Conservation (phyloP, 495 filamentous ascomycete genomes). For the Penicillium psychrofluorescens region DNA sequence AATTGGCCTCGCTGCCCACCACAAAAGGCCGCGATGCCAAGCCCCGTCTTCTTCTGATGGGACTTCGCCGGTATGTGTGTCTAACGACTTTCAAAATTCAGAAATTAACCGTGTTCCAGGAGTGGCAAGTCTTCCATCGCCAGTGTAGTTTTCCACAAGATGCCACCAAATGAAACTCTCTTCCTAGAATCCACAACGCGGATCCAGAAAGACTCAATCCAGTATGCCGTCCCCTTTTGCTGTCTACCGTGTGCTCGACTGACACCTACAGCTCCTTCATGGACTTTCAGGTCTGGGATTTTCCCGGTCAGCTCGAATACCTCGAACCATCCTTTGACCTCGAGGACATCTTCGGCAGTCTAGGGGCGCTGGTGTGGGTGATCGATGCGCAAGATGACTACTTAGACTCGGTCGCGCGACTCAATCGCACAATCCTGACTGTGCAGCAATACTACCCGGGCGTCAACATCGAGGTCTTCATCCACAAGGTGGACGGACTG, state of each 20-base stretch:
- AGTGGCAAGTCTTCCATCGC: conserved; percentile 97
- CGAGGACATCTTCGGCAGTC: conserved; percentile 85
- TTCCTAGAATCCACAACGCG: conserved; percentile 90
- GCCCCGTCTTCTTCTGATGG: conserved; percentile 89
- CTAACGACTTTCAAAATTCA: background rate
- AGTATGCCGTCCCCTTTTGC: conserved; percentile 45
- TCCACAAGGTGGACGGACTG: conserved; percentile 94
- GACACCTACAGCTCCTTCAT: conserved; percentile 71
- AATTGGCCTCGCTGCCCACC: conserved; percentile 19
- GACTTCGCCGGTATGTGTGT: conserved; percentile 71
- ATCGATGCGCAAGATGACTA: conserved; percentile 98
- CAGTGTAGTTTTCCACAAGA: conserved; percentile 95
- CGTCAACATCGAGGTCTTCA: conserved; percentile 95
- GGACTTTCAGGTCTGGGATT: conserved; percentile 98
- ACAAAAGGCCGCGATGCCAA: conserved; percentile 48
- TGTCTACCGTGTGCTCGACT: background rate
- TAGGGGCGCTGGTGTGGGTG: conserved; percentile 94
- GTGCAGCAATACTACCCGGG: conserved; percentile 80
- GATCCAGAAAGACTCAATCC: conserved; percentile 87
- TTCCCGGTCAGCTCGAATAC: conserved; percentile 88
- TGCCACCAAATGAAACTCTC: conserved; percentile 88
- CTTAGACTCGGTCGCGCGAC: conserved; percentile 75
- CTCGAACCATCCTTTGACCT: conserved; percentile 80
- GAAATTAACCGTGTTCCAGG: conserved; percentile 37
- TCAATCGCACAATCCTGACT: conserved; percentile 79